A percentile compares a stretch with the other conserved stretches of the same genome.
Conservation (phyloP, 2,329 filamentous ascomycete genomes). For the Mycocentrospora acerina region DNA sequence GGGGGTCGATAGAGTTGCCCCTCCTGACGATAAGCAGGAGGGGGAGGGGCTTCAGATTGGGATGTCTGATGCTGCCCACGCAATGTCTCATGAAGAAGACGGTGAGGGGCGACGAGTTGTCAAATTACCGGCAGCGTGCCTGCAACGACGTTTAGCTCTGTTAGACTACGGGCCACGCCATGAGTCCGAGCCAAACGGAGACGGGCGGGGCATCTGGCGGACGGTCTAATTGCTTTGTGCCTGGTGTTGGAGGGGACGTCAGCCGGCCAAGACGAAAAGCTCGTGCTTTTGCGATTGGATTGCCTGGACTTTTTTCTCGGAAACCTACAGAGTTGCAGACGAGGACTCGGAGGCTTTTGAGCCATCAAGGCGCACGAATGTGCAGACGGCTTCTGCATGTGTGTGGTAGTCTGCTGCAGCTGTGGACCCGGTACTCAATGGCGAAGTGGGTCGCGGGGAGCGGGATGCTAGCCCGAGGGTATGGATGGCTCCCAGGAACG, state of each 20-base stretch:
- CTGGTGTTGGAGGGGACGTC: slow-evolving; percentile 6
- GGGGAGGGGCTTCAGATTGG: slow-evolving; percentile 6
- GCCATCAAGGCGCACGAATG: too few species aligned
- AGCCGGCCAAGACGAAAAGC: slow-evolving; percentile 4
- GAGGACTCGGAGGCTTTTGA: too few species aligned
- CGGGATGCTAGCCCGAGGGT: slow-evolving; percentile 35
- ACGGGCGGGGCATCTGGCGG: slow-evolving; percentile 19
- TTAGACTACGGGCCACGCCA: slow-evolving; percentile 17
- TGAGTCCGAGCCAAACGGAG: background rate
- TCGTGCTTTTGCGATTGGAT: slow-evolving; percentile 2
- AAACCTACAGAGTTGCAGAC: too few species aligned
- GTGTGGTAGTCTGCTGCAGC: slow-evolving; percentile 18
- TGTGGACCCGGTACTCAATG: slow-evolving; percentile 19
- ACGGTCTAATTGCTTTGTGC: slow-evolving; percentile 9
- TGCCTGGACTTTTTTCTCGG: slow-evolving; percentile 2
- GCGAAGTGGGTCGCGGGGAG: slow-evolving; percentile 40
- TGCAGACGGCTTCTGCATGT: slow-evolving; percentile 13
- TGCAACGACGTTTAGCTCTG: slow-evolving; percentile 7
- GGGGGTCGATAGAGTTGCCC: slow-evolving; percentile 28
- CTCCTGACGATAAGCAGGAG: slow-evolving; percentile 6
- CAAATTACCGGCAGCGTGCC: slow-evolving; percentile 7
- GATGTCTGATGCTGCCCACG: background rate
- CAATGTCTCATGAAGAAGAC: slow-evolving; percentile 8
- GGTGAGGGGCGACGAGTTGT: slow-evolving; percentile 17
- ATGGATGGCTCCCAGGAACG: slow-evolving; percentile 40